These are phyloP conservation scores for Backusella sp. DNA, from an alignment of 192 early-diverging fungal species.

Conservation along the genomic window DNA sequence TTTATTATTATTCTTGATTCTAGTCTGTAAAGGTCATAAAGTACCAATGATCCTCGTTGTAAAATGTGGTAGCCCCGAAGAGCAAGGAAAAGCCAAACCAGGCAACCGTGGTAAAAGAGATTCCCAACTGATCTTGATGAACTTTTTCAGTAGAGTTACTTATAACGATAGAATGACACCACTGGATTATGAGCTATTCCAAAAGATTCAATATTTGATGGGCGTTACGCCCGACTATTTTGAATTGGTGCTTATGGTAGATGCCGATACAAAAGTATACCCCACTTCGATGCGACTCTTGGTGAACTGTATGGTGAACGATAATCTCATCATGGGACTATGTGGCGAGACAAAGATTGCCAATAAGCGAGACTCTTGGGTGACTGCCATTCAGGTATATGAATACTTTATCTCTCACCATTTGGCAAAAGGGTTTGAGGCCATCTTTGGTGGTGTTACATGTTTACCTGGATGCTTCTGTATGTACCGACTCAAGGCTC, in stretches of 20 bases:
- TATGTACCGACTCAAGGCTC: slow-evolving; percentile 94
- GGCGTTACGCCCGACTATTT: slow-evolving; percentile 88
- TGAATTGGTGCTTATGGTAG: slow-evolving; percentile 81
- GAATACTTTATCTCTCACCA: slow-evolving; percentile 99
- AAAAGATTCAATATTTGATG: slow-evolving; percentile 76
- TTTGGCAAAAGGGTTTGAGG: slow-evolving; percentile 92
- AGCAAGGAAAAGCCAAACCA: slow-evolving; percentile 71
- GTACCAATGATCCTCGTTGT: slow-evolving; percentile 70
- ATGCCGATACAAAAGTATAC: slow-evolving; percentile 90
- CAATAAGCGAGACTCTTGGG: slow-evolving; percentile 89
- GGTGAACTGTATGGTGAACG: slow-evolving; percentile 89
- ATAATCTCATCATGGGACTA: slow-evolving; percentile 90
- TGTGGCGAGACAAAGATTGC: slow-evolving; percentile 98
- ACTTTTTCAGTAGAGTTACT: slow-evolving; percentile 84
- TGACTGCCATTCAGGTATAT: slow-evolving; percentile 93
- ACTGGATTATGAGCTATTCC: slow-evolving; percentile 92
- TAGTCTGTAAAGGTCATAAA: slow-evolving; percentile 53
- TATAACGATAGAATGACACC: slow-evolving; percentile 90
- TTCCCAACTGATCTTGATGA: slow-evolving; percentile 95
- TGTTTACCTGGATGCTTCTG: slow-evolving; percentile 98
- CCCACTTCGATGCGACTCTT: slow-evolving; percentile 74
- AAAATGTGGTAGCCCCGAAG: slow-evolving; percentile 70
- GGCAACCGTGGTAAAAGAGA: slow-evolving; percentile 97
- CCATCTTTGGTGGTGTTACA: slow-evolving; percentile 96
- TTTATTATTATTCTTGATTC: not conserved